These are phyloP conservation scores for Solanum verrucosum DNA, from an alignment of 257 asterid species.

Conservation along the genomic window DNA sequence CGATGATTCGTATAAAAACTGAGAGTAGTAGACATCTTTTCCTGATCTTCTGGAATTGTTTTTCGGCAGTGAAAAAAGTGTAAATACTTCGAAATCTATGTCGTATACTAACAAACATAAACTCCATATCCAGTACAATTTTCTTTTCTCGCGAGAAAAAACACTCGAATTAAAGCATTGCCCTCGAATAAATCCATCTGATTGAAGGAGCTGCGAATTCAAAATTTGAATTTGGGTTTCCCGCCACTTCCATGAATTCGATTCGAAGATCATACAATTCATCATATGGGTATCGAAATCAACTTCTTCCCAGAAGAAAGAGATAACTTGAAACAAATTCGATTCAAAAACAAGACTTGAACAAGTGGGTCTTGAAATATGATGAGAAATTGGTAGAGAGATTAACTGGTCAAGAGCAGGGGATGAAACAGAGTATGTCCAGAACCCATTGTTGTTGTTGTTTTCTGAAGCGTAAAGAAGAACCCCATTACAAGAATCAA, in stretches of 20 bases:
- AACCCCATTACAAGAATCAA: slow-evolving; percentile 12
- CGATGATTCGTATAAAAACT: slow-evolving; percentile 17
- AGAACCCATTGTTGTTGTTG: background rate
- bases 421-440: background rate
- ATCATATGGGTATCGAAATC: background rate
- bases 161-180: background rate
- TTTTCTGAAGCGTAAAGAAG: slow-evolving; percentile 3
- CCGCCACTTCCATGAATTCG: slow-evolving; percentile 13
- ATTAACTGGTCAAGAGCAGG: background rate
- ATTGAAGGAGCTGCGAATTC: background rate
- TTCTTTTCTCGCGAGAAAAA: background rate
- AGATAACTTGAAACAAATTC: background rate
- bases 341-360: slow-evolving; percentile 2
- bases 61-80: slow-evolving; percentile 1
- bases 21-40: background rate
- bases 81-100: background rate
- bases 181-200: background rate
- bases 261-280: slow-evolving; percentile 2
- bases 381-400: slow-evolving; percentile 2
- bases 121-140: slow-evolving; percentile 14
- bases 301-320: slow-evolving; percentile 8
- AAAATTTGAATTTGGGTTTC: background rate
- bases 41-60: background rate
- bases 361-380: background rate
- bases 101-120: slow-evolving; percentile 8